These are phyloP conservation scores for Forsythia viridissima DNA, from an alignment of 257 asterid genomes.

Conservation along the genomic window DNA sequence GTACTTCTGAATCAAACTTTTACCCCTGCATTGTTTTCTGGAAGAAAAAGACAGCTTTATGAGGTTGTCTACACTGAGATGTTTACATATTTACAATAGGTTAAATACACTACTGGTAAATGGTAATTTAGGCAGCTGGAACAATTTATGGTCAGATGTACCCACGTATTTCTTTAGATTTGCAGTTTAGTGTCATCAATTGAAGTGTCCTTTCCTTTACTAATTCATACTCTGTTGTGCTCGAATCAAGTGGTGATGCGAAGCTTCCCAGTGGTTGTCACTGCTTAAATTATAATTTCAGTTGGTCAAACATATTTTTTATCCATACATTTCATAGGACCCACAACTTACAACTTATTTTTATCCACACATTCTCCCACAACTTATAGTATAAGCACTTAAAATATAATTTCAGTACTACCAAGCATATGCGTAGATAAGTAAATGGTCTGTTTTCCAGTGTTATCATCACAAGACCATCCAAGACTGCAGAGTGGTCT, in stretches of 20 bases:
- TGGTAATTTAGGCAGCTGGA: neutral
- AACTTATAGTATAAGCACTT: too few species aligned
- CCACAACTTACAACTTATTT: too few species aligned
- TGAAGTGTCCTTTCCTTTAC: neutral
- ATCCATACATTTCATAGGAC: too few species aligned
- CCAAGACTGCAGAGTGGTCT: neutral
- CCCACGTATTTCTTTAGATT: too few species aligned
- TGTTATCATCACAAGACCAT: neutral
- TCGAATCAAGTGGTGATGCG: neutral
- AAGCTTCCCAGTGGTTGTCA: too few species aligned
- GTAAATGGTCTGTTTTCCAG: neutral
- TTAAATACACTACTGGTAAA: too few species aligned
- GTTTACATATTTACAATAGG: neutral
- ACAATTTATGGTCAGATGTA: neutral
- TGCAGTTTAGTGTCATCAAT: neutral
- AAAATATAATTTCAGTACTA: too few species aligned
- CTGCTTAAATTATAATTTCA: too few species aligned
- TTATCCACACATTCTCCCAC: too few species aligned
- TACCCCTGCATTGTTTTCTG: neutral
- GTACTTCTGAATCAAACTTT: slow-evolving; percentile 4
- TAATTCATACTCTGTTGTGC: neutral
- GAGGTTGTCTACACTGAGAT: neutral
- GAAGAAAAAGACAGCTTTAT: neutral
- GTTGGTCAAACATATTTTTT: too few species aligned
- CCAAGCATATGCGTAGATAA: too few species aligned